Base-by-base conservation (phyloP, 1,139 yeast genomes). In the Sugiyamaella japonica region DNA sequence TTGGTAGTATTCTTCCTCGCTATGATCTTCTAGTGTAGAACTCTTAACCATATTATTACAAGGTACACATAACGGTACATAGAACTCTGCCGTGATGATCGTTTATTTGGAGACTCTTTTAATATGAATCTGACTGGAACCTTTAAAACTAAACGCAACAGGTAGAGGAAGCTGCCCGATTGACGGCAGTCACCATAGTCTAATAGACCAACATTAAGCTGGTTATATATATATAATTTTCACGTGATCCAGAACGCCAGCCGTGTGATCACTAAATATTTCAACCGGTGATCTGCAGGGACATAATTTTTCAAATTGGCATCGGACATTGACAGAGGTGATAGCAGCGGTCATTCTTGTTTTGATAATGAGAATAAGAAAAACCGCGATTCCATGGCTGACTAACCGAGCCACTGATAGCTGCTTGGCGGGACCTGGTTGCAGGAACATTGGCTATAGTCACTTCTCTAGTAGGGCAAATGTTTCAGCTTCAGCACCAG, bases 301-400 rank as follows among this genome's bases (percentile, higher is more conserved):
- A 36, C 39, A n/a, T 38, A n/a, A 34, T 34, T 12, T 34, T 38
- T 38, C 39, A 36, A 36, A 13, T 8, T 13, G 13, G 12, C 36
- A n/a, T 31, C 36, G 3, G 13, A 31, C 36, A 31, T 31, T 10
- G 36, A 31, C 13, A 31, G 36, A 31, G 13, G 13, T 36, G 16
- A 17, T 36, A 36, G 15, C 17, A 36, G 15, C 17, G 25, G 25
- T 20, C 25, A 20, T 29, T 29, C 34, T 29, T 29, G 7, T 29
- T 29, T 29, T 38, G 41, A 38, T 38, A 38, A 38, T 38, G 41
- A 38, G 41, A 38, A 38, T 38, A 7, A 38, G 25, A 38, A 17
- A 9, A 20, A 16, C n/a, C 9, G 41, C 23, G 12, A 17, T 38
- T 7, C 41, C 10, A 7, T 10, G 41, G 25, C 5, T 38, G n/a